phyloP scores from a whole-genome alignment of 441 rosid genomes.

The Raphanus hybrid region DNA sequence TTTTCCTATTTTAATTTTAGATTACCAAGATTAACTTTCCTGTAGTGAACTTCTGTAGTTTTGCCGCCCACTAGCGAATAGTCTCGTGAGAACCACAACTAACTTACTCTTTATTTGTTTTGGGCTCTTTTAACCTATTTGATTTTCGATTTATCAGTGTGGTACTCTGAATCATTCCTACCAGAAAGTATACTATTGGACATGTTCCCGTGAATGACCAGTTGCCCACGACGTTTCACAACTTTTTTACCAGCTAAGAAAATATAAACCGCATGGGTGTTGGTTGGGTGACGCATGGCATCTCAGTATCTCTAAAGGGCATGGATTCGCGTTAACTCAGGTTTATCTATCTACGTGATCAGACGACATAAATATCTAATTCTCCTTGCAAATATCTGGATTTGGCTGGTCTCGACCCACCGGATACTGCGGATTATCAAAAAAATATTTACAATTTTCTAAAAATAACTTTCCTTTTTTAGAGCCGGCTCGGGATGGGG shows the following conservation, averaged over 20 bases:
- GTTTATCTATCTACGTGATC: too few species aligned
- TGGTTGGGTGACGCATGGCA: too few species aligned
- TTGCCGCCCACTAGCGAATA: slow-evolving; percentile 32
- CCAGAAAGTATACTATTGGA: slow-evolving; percentile 13
- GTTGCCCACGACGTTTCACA: slow-evolving; percentile 23
- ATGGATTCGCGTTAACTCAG: too few species aligned
- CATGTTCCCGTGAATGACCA: slow-evolving; percentile 30
- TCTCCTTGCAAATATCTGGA: too few species aligned
- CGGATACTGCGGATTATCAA: too few species aligned
- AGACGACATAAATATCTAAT: too few species aligned
- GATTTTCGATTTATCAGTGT: background rate
- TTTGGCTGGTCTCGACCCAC: too few species aligned
- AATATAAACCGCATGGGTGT: too few species aligned
- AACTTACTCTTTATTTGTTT: slow-evolving; percentile 23
- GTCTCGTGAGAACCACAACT: slow-evolving; percentile 41
- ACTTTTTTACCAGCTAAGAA: slow-evolving; percentile 1
- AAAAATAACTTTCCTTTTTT: background rate
- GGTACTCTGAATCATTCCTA: slow-evolving; percentile 23
- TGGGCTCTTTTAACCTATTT: background rate
- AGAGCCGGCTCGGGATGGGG: too few species aligned
- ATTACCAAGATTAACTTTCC: slow-evolving; percentile 20
- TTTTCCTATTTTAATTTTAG: background rate
- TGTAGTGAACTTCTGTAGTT: slow-evolving; percentile 25
- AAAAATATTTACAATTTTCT: background rate
- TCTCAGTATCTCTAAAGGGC: too few species aligned